Conservation (phyloP, 1,139 yeast species). For the Zygoascus hellenicus region DNA sequence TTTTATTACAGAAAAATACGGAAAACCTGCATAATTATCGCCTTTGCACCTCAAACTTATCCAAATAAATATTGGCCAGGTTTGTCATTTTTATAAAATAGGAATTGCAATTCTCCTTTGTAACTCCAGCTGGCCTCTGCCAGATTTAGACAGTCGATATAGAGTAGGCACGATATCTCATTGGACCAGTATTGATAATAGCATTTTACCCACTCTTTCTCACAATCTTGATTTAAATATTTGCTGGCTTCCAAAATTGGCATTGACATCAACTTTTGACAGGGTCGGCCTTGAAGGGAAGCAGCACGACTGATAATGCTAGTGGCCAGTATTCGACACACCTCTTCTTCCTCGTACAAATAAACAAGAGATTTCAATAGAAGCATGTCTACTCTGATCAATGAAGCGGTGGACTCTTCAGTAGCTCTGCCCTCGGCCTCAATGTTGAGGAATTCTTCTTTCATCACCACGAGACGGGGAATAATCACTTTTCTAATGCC, state of each 20-base stretch:
- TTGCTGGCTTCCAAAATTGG: background rate
- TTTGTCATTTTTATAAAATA: too few species aligned
- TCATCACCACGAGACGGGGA: background rate
- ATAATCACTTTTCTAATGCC: background rate
- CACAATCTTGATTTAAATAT: background rate
- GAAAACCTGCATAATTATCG: too few species aligned
- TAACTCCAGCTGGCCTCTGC: background rate
- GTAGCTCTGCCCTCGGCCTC: background rate
- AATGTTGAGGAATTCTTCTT: background rate
- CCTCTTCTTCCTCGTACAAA: background rate
- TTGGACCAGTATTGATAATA: background rate
- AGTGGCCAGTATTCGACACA: background rate
- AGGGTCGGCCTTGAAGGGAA: background rate
- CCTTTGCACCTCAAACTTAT: too few species aligned
- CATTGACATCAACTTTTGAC: background rate
- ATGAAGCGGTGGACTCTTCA: background rate
- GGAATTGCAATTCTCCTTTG: background rate
- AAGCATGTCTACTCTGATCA: background rate
- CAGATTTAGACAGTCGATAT: background rate
- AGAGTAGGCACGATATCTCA: background rate
- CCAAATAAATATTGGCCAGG: conserved; percentile 2
- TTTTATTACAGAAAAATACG: too few species aligned
- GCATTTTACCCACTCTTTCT: background rate
- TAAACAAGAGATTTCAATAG: background rate
- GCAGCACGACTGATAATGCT: background rate